A percentile compares a stretch with the other conserved stretches of the same genome.
These are phyloP conservation scores for Phytopythium mirpurense DNA, from an alignment of 352 stramenopile species.

Conservation along the genomic window DNA sequence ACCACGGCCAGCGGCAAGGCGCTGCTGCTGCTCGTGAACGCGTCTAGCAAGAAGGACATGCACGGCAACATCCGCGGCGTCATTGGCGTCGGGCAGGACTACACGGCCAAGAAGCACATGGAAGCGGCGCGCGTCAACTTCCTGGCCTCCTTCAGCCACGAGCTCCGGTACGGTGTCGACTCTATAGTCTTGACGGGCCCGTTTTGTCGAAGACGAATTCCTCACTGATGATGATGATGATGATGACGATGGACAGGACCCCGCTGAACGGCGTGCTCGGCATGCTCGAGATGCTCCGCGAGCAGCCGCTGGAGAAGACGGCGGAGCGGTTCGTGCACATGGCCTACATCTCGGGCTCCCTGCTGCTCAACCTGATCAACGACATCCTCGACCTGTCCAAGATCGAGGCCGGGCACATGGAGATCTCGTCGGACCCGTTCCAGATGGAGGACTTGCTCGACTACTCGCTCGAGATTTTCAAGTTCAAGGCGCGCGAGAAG, in stretches of 20 bases:
- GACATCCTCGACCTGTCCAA: constrained; percentile 88
- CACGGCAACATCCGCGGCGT: constrained; percentile 86
- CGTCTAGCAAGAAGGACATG: constrained; percentile 77
- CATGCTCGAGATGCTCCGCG: constrained; percentile 65
- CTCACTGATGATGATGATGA: too few relatives aligned
- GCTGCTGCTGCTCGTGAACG: constrained; percentile 56
- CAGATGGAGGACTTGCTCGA: constrained; percentile 71
- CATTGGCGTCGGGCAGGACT: constrained; percentile 86
- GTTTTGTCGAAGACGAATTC: too few relatives aligned
- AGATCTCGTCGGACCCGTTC: constrained; percentile 72
- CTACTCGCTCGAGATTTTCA: constrained; percentile 81
- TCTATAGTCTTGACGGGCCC: too few relatives aligned
- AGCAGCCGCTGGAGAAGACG: constrained; percentile 57
- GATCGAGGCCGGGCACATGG: constrained; percentile 88
- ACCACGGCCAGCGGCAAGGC: constrained; percentile 35
- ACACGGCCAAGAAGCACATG: constrained; percentile 79
- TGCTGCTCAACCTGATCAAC: constrained; percentile 74
- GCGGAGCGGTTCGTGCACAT: constrained; percentile 65
- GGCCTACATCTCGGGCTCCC: constrained; percentile 58
- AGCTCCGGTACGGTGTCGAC: constrained; percentile 21
- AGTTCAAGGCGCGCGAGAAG: constrained; percentile 73
- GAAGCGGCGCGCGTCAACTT: constrained; percentile 65
- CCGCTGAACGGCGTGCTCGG: constrained; percentile 75
- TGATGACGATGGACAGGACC: too few relatives aligned
- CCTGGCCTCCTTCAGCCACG: constrained; percentile 62